These are phyloP conservation scores for Artomyces pyxidatus DNA, from an alignment of 768 basidiomycete species.

Conservation along the genomic window DNA sequence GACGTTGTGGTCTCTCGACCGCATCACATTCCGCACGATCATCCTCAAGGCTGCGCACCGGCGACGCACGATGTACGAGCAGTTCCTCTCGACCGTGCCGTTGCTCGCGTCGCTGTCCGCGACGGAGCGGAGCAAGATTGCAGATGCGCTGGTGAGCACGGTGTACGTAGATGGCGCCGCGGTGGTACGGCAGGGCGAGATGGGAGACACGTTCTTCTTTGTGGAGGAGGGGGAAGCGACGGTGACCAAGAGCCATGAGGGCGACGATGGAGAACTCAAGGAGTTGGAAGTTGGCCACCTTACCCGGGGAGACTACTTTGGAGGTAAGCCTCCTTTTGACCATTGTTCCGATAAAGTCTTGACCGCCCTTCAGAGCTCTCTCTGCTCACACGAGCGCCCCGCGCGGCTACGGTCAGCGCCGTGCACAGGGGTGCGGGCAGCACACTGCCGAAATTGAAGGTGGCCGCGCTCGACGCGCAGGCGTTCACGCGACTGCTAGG, in stretches of 20 bases:
- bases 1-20: slow-evolving; percentile 91
- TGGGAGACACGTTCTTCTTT: slow-evolving; percentile 97
- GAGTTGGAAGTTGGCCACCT: slow-evolving; percentile 70
- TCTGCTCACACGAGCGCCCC: slow-evolving; percentile 77
- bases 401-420: slow-evolving; percentile 95
- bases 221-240: slow-evolving; percentile 90
- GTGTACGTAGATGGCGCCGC: slow-evolving; percentile 78
- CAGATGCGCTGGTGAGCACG: slow-evolving; percentile 84
- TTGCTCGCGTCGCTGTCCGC: slow-evolving; percentile 80
- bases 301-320: slow-evolving; percentile 95
- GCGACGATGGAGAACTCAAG: slow-evolving; percentile 46
- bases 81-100: slow-evolving; percentile 86
- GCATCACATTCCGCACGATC: slow-evolving; percentile 97
- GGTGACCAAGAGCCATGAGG: slow-evolving; percentile 67
- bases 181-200: slow-evolving; percentile 88
- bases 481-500: slow-evolving; percentile 93
- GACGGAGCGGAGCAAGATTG: slow-evolving; percentile 92
- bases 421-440: slow-evolving; percentile 39
- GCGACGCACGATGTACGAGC: slow-evolving; percentile 92
- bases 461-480: slow-evolving; percentile 87
- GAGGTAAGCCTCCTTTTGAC: slow-evolving; percentile 52
- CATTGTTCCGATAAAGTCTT: neutral
- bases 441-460: slow-evolving; percentile 62
- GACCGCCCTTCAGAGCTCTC: slow-evolving; percentile 63
- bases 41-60: slow-evolving; percentile 88